These are phyloP conservation scores for Gossypium davidsonii DNA, from an alignment of 441 rosid species.

Conservation along the genomic window DNA sequence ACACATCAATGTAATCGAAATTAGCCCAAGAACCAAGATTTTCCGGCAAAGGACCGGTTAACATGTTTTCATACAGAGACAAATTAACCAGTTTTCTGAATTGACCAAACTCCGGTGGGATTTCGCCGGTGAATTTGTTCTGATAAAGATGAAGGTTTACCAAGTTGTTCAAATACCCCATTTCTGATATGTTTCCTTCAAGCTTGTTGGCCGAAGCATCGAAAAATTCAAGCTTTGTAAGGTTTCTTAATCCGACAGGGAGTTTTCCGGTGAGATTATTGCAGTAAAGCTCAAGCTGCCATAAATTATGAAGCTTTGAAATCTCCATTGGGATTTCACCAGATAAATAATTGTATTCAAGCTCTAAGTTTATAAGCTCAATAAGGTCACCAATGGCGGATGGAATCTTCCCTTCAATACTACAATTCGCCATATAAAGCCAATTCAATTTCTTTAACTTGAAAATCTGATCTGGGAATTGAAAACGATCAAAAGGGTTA, in stretches of 20 bases:
- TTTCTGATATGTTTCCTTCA: constrained; percentile 63
- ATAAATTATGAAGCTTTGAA: constrained; percentile 47
- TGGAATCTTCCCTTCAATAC: constrained; percentile 56
- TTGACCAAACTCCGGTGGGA: constrained; percentile 67
- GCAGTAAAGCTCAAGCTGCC: constrained; percentile 64
- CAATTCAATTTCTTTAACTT: constrained; percentile 44
- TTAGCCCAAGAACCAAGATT: constrained; percentile 68
- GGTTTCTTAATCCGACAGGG: constrained; percentile 61
- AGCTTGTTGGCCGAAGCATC: constrained; percentile 59
- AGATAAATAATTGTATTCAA: constrained; percentile 38
- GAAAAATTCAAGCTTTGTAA: constrained; percentile 49
- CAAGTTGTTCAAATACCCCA: constrained; percentile 48
- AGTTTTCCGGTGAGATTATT: constrained; percentile 57
- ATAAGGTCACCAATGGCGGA: constrained; percentile 50
- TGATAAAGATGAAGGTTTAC: constrained; percentile 53
- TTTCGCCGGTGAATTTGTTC: constrained; percentile 57
- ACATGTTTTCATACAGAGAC: constrained; percentile 57
- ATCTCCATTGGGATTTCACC: constrained; percentile 67
- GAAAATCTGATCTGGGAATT: constrained; percentile 46
- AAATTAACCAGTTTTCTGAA: constrained; percentile 56
- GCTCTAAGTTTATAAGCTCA: constrained; percentile 54
- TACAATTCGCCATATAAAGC: constrained; percentile 61
- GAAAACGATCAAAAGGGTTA: constrained; percentile 39
- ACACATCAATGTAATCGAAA: constrained; percentile 70
- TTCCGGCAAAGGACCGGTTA: constrained; percentile 67